Evolutionary conservation across 495 filamentous ascomycete genomes (phyloP).

Genomic region (Geoglossum glabrum): DNA sequence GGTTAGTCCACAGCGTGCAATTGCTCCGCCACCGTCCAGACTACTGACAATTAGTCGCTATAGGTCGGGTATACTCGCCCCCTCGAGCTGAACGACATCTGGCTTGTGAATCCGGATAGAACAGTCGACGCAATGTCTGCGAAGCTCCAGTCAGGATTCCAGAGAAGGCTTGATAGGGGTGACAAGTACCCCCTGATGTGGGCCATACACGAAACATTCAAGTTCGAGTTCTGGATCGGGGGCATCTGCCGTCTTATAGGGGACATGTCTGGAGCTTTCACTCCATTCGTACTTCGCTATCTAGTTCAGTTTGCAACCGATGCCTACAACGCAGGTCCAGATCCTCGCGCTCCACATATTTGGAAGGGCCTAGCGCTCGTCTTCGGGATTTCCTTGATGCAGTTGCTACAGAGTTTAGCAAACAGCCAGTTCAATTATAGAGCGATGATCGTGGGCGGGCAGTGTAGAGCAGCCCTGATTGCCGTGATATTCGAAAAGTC

Average conservation of each 20-base stretch:
- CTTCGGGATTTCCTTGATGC: neutral
- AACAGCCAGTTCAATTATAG: constrained; percentile 1
- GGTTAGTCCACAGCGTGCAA: neutral
- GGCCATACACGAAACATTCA: constrained; percentile 76
- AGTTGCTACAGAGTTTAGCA: neutral
- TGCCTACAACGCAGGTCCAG: neutral
- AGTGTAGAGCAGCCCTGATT: neutral
- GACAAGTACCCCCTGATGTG: constrained; percentile 55
- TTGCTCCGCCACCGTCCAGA: neutral
- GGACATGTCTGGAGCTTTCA: constrained; percentile 47
- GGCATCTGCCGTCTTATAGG: constrained; percentile 52
- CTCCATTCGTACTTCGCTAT: constrained; percentile 43
- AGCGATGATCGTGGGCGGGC: neutral
- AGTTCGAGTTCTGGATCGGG: constrained; percentile 69
- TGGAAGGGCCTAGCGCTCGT: constrained; percentile 1
- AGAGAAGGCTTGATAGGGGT: constrained; percentile 40
- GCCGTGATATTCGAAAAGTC: neutral
- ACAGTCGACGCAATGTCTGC: constrained; percentile 42
- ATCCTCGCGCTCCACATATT: neutral
- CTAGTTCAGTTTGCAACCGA: constrained; percentile 40
- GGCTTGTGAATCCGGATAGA: constrained; percentile 64
- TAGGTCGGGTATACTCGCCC: constrained; percentile 68
- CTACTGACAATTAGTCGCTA: neutral
- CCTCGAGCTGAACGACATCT: constrained; percentile 70
- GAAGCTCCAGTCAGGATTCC: constrained; percentile 44